These are phyloP conservation scores for Globisporangium paddicum DNA, from an alignment of 352 stramenopile species.

Conservation along the genomic window DNA sequence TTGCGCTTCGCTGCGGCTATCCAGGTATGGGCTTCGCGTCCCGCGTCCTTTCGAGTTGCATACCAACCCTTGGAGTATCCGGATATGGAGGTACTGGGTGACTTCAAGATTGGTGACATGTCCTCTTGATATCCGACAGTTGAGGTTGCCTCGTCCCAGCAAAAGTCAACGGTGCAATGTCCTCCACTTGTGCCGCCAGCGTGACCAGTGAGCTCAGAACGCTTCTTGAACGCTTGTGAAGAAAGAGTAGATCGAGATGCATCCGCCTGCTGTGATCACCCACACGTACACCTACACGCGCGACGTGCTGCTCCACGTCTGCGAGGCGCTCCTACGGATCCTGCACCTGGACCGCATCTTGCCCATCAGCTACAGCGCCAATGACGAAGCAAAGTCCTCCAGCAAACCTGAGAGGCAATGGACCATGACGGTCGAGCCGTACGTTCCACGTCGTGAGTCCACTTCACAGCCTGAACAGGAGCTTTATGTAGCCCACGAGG, in stretches of 20 bases:
- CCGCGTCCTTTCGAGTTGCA: no score
- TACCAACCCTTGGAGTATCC: no score
- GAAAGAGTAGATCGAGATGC: not conserved
- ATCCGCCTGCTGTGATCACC: not conserved
- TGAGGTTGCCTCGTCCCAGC: not conserved
- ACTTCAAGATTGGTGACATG: no score
- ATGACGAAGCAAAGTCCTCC: not conserved
- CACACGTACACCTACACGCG: conserved; percentile 5
- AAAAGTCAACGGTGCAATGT: not conserved
- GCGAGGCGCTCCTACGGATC: conserved; percentile 15
- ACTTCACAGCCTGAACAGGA: not conserved
- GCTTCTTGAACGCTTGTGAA: not conserved
- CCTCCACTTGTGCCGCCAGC: not conserved
- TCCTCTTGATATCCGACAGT: no score
- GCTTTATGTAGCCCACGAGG: not conserved
- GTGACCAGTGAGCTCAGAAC: not conserved
- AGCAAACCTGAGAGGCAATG: conserved; percentile 7
- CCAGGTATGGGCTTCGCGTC: no score
- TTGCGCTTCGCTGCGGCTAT: no score
- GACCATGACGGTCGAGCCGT: conserved; percentile 8
- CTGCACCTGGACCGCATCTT: conserved; percentile 15
- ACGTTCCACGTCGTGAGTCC: not conserved
- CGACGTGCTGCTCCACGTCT: conserved; percentile 9
- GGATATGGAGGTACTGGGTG: no score
- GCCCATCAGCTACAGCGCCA: not conserved